Evolutionary conservation across 768 basidiomycete species (phyloP), one percentile per base, ranked within the genome.

Genomic region (Clavulina sp.): DNA sequence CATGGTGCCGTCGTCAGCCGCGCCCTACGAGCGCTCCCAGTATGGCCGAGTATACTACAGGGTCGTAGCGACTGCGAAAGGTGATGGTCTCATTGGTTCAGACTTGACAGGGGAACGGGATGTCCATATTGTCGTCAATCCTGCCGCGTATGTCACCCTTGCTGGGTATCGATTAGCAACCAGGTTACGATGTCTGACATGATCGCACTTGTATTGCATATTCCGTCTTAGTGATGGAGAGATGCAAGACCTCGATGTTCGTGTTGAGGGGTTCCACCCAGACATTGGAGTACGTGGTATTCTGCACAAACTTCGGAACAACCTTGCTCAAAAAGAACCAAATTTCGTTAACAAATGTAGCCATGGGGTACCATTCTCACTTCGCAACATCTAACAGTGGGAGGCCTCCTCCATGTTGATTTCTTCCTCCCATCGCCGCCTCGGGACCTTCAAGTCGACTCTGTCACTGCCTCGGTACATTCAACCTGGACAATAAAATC

Each of bases 21-120:
- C 57, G 46, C 34, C 56, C 34, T 59, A 55, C 41, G 58, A 59
- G 47, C 52, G 58, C 0, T 57, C 54, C 18, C 54, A 56, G 30
- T 54, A 52, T 23, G 58, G 58, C 1, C 52, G 58, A 4, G 53
- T 57, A 3, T 41, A 54, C 9, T 55, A 59, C 30, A 49, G 33
- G 53, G 32, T 49, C 6, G 7, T 9, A 6, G 48, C 48, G 26
- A 18, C 18, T 30, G 48, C 48, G 13, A 49, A 49, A 28, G 48
- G 48, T 16, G 16, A 29, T 33, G 48, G 48, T 7, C 28, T 49
- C 1, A 33, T 33, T 9, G 48, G 18, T 18, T 28, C 43, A 9
- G 48, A 49, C 31, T 13, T 49, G 9, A 49, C 48, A 6, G 2
- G 28, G 16, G 48, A 49, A 16, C 28, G 16, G 7, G 31, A 30